Conservation (phyloP, 2,329 filamentous ascomycete species). For the Knoxdaviesia proteae region DNA sequence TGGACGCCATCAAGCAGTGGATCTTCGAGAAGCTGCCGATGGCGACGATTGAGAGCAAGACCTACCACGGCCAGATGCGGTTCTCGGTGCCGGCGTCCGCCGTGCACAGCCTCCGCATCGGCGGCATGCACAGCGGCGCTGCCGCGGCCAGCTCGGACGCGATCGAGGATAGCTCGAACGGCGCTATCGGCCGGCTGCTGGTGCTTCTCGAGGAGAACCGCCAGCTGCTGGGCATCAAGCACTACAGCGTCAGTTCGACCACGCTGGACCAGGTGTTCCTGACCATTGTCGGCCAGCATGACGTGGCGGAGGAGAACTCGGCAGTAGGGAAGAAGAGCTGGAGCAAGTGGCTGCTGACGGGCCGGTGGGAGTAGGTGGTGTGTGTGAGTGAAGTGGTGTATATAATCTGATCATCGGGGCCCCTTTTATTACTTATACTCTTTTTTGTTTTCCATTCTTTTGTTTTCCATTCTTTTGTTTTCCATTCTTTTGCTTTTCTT, state of each 20-base stretch:
- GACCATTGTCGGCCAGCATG: conserved; percentile 60
- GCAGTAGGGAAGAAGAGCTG: conserved; percentile 12
- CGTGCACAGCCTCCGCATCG: conserved; percentile 7
- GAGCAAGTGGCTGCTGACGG: background rate
- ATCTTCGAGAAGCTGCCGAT: conserved; percentile 37
- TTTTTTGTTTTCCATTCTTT: background rate
- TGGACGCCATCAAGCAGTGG: conserved; percentile 45
- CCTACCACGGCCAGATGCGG: conserved; percentile 71
- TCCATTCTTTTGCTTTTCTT: background rate
- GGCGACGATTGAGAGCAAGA: conserved; percentile 46
- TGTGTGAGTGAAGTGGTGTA: background rate
- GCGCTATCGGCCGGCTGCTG: conserved; percentile 48
- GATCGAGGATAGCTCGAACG: conserved; percentile 14
- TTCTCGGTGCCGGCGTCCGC: conserved; percentile 48
- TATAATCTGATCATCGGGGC: background rate
- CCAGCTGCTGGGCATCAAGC: conserved; percentile 48
- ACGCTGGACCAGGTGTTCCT: conserved; percentile 85
- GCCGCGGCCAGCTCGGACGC: conserved; percentile 6
- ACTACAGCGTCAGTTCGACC: conserved; percentile 73
- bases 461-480: background rate
- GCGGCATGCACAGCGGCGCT: background rate
- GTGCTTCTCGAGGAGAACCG: conserved; percentile 53
- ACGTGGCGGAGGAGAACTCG: conserved; percentile 54
- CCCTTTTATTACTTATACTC: background rate
- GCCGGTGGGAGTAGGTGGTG: too few relatives aligned